Evolutionary conservation across 2,329 filamentous ascomycete genomes (phyloP).

Genomic region (Graphilbum ipis-grandicollis): DNA sequence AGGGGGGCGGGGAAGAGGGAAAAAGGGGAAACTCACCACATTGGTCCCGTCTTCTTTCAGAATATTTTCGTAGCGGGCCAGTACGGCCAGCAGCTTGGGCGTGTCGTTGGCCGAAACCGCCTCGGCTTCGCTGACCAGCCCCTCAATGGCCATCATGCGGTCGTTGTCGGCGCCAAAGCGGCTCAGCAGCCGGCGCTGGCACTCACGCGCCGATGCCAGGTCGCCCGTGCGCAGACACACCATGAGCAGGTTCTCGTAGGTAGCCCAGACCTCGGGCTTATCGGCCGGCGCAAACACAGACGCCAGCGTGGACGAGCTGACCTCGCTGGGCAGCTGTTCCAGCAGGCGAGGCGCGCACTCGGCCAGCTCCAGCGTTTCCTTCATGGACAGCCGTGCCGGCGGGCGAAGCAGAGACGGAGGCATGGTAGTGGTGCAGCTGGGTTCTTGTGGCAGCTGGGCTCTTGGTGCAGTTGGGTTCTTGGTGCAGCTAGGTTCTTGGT

Average conservation of each 20-base stretch:
- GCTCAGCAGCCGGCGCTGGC: slow-evolving; percentile 55
- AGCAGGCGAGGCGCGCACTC: slow-evolving; percentile 42
- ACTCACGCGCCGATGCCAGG: slow-evolving; percentile 56
- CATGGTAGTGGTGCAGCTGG: not conserved
- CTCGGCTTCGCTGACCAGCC: slow-evolving; percentile 79
- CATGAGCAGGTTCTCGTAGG: slow-evolving; percentile 73
- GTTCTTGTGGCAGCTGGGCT: no score
- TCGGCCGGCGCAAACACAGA: slow-evolving; percentile 44
- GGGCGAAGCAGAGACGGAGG: slow-evolving; percentile 34
- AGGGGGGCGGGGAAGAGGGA: no score
- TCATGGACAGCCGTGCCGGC: slow-evolving; percentile 36
- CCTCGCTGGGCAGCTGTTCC: slow-evolving; percentile 32
- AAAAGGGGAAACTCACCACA: slow-evolving; percentile 43
- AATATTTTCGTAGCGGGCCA: slow-evolving; percentile 63
- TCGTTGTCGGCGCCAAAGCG: slow-evolving; percentile 79
- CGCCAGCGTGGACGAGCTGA: slow-evolving; percentile 34
- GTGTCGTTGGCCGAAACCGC: slow-evolving; percentile 34
- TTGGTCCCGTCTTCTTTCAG: slow-evolving; percentile 61
- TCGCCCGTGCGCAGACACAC: slow-evolving; percentile 74
- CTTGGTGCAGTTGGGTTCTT: no score
- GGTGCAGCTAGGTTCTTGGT: no score
- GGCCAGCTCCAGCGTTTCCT: slow-evolving; percentile 38
- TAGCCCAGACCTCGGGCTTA: slow-evolving; percentile 64
- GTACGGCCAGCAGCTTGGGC: slow-evolving; percentile 46
- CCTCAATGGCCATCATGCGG: slow-evolving; percentile 66